These are phyloP conservation scores for Knoxdaviesia proteae DNA, from an alignment of 2,329 filamentous ascomycete genomes.

Conservation along the genomic window DNA sequence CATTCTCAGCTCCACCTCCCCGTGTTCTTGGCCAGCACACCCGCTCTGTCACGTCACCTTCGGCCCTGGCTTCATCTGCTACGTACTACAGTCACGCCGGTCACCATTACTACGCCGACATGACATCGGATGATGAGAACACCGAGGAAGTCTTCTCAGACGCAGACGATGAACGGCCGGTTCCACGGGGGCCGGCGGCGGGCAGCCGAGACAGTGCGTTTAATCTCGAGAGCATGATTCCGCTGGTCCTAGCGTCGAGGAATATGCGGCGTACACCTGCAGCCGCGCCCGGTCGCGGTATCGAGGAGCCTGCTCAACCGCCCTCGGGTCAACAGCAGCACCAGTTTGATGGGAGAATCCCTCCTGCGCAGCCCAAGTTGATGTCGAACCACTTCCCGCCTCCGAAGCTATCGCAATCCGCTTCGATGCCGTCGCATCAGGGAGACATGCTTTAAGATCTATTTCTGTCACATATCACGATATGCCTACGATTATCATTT, in stretches of 20 bases:
- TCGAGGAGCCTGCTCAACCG: too few relatives aligned
- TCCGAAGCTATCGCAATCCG: too few relatives aligned
- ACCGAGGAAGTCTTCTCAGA: conserved; percentile 62
- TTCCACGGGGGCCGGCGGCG: conserved; percentile 7
- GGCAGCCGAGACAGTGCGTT: conserved; percentile 25
- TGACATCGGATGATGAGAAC: conserved; percentile 58
- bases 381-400: too few relatives aligned
- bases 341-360: too few relatives aligned
- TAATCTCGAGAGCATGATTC: conserved; percentile 40
- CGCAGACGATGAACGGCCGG: conserved; percentile 37
- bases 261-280: too few relatives aligned
- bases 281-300: too few relatives aligned
- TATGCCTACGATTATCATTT: background rate
- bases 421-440: conserved; percentile 8
- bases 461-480: background rate
- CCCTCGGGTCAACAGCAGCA: too few relatives aligned
- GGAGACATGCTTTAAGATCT: conserved; percentile 14
- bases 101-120: conserved; percentile 36
- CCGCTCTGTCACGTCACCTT: conserved; percentile 70
- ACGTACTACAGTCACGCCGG: background rate
- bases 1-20: conserved; percentile 23
- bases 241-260: conserved; percentile 10
- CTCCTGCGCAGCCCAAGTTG: too few relatives aligned
- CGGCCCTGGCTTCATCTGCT: conserved; percentile 20
- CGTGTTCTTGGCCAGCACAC: conserved; percentile 25